phyloP scores from a whole-genome alignment of 768 basidiomycete genomes.

The Agaricus subrufescens region DNA sequence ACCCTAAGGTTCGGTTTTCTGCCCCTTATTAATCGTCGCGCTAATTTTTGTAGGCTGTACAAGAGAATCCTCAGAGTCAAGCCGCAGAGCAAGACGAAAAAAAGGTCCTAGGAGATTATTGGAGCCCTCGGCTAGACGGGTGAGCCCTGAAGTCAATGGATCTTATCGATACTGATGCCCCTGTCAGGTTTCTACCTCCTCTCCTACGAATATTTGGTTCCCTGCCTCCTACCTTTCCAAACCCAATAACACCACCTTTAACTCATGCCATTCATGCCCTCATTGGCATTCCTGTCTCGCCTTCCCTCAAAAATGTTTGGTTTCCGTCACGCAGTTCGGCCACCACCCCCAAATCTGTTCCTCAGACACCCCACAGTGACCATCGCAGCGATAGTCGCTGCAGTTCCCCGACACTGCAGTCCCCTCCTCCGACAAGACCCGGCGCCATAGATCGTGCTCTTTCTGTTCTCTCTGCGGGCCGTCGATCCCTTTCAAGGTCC shows the following conservation, averaged over 20 bases:
- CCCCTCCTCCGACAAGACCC: slow-evolving; percentile 30
- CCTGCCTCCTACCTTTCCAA: slow-evolving; percentile 56
- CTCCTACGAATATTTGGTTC: slow-evolving; percentile 66
- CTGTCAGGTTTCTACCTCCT: slow-evolving; percentile 59
- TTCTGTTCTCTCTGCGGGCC: slow-evolving; percentile 47
- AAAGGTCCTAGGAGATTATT: slow-evolving; percentile 67
- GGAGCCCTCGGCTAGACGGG: slow-evolving; percentile 72
- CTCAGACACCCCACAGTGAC: slow-evolving; percentile 24
- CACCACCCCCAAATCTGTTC: slow-evolving; percentile 33
- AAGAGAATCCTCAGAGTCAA: slow-evolving; percentile 40
- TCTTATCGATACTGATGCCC: not conserved
- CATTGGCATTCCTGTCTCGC: slow-evolving; percentile 68
- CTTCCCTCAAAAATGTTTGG: slow-evolving; percentile 57
- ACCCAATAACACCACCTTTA: slow-evolving; percentile 68
- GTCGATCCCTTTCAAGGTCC: slow-evolving; percentile 48
- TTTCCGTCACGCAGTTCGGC: slow-evolving; percentile 42
- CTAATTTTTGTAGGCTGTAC: slow-evolving; percentile 25
- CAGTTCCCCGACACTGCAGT: slow-evolving; percentile 31
- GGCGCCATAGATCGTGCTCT: slow-evolving; percentile 55
- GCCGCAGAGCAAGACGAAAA: slow-evolving; percentile 23
- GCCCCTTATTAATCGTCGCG: not conserved
- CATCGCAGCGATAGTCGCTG: slow-evolving; percentile 33
- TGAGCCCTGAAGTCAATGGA: slow-evolving; percentile 27
- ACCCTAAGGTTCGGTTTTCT: slow-evolving; percentile 58
- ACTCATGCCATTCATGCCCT: slow-evolving; percentile 81